Conservation (phyloP, 2,329 filamentous ascomycete species). For the Arthroderma uncinatum region DNA sequence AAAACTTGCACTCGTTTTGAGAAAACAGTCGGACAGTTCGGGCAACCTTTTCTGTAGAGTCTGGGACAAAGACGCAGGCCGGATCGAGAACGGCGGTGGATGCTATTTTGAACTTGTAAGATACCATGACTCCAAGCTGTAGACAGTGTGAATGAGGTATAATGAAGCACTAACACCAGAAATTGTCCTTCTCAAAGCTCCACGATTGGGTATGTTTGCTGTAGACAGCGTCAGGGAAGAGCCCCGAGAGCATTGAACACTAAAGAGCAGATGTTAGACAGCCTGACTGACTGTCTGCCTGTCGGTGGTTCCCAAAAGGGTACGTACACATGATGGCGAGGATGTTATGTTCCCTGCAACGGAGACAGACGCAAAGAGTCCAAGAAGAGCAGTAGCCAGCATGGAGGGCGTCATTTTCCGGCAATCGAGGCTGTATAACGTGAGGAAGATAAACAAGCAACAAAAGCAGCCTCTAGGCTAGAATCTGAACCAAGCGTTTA, state of each 20-base stretch:
- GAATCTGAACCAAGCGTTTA: neutral
- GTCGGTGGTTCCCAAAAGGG: neutral
- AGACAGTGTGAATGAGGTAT: neutral
- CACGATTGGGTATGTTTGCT: neutral
- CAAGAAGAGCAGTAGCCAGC: neutral
- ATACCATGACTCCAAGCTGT: neutral
- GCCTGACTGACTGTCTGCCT: too few species aligned
- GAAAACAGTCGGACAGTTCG: slow-evolving; percentile 23
- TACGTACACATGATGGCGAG: neutral
- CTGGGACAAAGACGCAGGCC: slow-evolving; percentile 26
- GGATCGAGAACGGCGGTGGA: slow-evolving; percentile 18
- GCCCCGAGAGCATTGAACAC: slow-evolving; percentile 4
- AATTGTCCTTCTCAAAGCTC: slow-evolving; percentile 3
- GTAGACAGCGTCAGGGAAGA: slow-evolving; percentile 2
- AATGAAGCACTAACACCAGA: slow-evolving; percentile 5
- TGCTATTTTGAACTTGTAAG: slow-evolving; percentile 1
- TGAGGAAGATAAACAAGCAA: neutral
- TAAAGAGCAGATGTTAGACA: neutral
- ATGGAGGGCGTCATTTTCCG: neutral
- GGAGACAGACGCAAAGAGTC: neutral
- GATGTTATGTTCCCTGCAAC: neutral
- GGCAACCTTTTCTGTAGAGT: slow-evolving; percentile 23
- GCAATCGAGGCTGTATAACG: neutral
- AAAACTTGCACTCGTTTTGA: slow-evolving; percentile 37
- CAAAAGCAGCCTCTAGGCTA: neutral